A percentile compares a stretch with the other conserved stretches of the same genome.
These are phyloP conservation scores for Gossypium davidsonii DNA, from an alignment of 441 rosid species.

Conservation along the genomic window DNA sequence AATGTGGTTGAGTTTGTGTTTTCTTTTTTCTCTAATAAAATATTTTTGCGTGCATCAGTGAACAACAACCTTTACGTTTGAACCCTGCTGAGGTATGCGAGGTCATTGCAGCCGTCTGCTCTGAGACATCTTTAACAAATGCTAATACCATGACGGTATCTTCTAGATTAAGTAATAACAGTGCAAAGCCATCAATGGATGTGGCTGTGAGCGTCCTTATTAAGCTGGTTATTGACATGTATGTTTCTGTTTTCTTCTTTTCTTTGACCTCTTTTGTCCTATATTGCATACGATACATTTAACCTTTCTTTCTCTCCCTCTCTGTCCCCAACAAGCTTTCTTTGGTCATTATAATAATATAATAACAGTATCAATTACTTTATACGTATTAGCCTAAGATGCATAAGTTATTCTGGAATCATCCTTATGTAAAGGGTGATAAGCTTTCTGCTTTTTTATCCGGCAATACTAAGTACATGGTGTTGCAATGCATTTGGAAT, in stretches of 20 bases:
- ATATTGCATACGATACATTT: not conserved
- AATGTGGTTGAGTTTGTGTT: not conserved
- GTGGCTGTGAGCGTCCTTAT: constrained; percentile 97
- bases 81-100: constrained; percentile 87
- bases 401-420: not conserved
- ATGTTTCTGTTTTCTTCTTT: constrained; percentile 29
- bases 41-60: constrained; percentile 51
- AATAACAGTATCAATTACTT: not conserved
- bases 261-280: constrained; percentile 13
- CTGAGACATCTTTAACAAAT: constrained; percentile 64
- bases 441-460: not conserved
- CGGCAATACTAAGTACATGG: not conserved
- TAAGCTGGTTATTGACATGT: constrained; percentile 97
- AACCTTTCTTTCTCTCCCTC: constrained; percentile 1
- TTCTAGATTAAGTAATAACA: constrained; percentile 69
- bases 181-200: constrained; percentile 91
- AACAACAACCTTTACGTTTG: constrained; percentile 88
- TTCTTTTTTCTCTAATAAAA: constrained; percentile 16
- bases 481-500: not conserved
- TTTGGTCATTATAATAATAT: not conserved
- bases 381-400: constrained; percentile 1
- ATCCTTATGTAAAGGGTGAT: not conserved
- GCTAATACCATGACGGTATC: constrained; percentile 62
- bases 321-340: not conserved
- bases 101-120: constrained; percentile 94